Evolutionary conservation across 805 yeast genomes (phyloP).

Genomic region (Candida vaughaniae): DNA sequence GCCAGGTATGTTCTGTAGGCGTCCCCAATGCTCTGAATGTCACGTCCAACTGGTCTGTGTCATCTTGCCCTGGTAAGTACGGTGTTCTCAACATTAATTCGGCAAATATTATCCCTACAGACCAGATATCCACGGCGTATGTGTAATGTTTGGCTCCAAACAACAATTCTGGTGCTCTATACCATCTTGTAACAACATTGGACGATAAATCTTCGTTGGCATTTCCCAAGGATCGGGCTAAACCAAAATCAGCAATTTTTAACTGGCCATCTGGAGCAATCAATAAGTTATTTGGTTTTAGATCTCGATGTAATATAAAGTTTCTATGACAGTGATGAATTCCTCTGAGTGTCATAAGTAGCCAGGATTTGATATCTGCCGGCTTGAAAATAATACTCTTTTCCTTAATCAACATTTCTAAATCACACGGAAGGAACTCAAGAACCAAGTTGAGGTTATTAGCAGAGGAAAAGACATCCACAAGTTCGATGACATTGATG

Average conservation of each 20-base stretch:
- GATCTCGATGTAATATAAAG: slow-evolving; percentile 85
- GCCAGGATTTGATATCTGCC: slow-evolving; percentile 90
- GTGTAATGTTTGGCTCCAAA: slow-evolving; percentile 93
- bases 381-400: slow-evolving; percentile 71
- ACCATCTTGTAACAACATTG: slow-evolving; percentile 97
- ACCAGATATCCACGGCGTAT: slow-evolving; percentile 55
- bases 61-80: slow-evolving; percentile 89
- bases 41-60: slow-evolving; percentile 85
- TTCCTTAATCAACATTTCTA: slow-evolving; percentile 87
- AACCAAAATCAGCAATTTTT: slow-evolving; percentile 96
- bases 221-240: slow-evolving; percentile 80
- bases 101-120: slow-evolving; percentile 72
- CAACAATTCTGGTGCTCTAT: slow-evolving; percentile 87
- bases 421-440: slow-evolving; percentile 84
- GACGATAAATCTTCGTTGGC: slow-evolving; percentile 77
- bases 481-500: slow-evolving; percentile 77
- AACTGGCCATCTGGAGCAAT: slow-evolving; percentile 84
- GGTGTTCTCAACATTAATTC: slow-evolving; percentile 95
- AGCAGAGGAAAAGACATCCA: slow-evolving; percentile 78
- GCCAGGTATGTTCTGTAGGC: slow-evolving; percentile 91
- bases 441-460: slow-evolving; percentile 78
- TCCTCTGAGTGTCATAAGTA: slow-evolving; percentile 91
- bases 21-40: slow-evolving; percentile 96
- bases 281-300: slow-evolving; percentile 88
- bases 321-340: slow-evolving; percentile 94